These are phyloP conservation scores for Boletus speciosus DNA, from an alignment of 768 basidiomycete species.

Conservation along the genomic window DNA sequence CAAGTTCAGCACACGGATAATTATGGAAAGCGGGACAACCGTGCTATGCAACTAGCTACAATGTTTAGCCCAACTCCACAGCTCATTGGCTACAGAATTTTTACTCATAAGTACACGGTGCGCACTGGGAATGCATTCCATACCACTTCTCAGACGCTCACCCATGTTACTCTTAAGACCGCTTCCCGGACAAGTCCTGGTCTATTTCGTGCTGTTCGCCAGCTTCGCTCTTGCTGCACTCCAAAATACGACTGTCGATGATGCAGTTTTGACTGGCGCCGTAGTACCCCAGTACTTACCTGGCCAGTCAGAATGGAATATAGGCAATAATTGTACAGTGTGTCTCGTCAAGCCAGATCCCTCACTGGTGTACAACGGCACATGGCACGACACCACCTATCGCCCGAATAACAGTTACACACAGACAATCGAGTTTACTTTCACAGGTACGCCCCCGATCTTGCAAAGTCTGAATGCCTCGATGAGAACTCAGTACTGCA, in stretches of 20 bases:
- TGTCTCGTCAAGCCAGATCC: constrained; percentile 1
- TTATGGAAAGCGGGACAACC: too few species aligned
- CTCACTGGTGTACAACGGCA: constrained; percentile 3
- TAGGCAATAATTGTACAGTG: background rate
- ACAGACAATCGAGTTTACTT: constrained; percentile 6
- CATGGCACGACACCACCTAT: constrained; percentile 18
- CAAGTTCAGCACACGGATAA: too few species aligned
- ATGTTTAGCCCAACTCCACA: too few species aligned
- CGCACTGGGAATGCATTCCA: background rate
- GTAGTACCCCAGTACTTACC: constrained; percentile 11
- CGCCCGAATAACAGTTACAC: background rate
- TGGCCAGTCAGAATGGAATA: background rate
- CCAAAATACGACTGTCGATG: background rate
- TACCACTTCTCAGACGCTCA: background rate
- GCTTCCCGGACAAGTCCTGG: background rate
- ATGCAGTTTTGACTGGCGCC: constrained; percentile 7
- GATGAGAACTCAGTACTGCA: background rate
- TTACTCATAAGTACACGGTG: too few species aligned
- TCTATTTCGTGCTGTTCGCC: background rate
- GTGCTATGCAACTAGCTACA: too few species aligned
- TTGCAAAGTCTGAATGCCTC: background rate
- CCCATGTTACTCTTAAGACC: background rate
- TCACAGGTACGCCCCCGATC: constrained; percentile 1
- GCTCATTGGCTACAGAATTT: too few species aligned
- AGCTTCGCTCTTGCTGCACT: background rate